Percentiles rank a stretch among this genome's conserved stretches.
Conservation (phyloP, 208 protist genomes). For the Acanthamoeba royreba region DNA sequence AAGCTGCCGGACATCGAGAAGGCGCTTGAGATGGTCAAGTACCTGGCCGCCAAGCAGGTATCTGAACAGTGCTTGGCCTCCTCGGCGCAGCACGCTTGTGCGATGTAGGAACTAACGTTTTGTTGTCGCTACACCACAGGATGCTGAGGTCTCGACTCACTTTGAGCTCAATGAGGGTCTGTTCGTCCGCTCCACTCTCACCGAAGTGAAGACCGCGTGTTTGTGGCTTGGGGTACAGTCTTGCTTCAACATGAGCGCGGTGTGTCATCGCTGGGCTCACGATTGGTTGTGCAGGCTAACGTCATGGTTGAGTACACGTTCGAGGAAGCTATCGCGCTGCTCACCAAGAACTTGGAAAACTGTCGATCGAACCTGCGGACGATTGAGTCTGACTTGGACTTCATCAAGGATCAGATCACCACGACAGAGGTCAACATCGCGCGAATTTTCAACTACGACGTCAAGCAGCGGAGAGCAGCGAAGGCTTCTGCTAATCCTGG, state of each 20-base stretch:
- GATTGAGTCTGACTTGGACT: slow-evolving; percentile 92
- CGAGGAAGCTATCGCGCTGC: slow-evolving; percentile 90
- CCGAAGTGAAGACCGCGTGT: slow-evolving; percentile 7
- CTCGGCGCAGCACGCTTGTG: not conserved
- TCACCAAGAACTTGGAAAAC: slow-evolving; percentile 87
- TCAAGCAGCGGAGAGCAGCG: slow-evolving; percentile 41
- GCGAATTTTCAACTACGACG: slow-evolving; percentile 25
- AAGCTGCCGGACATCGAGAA: slow-evolving; percentile 92
- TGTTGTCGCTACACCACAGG: no score
- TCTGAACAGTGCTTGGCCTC: not conserved
- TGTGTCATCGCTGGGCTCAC: not conserved
- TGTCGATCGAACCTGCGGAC: slow-evolving; percentile 83
- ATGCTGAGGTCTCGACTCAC: slow-evolving; percentile 78
- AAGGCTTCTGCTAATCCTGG: no score
- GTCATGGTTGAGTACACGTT: slow-evolving; percentile 96
- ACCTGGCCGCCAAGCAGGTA: slow-evolving; percentile 77
- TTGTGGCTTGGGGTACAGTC: slow-evolving; percentile 38
- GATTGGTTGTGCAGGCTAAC: slow-evolving; percentile 88
- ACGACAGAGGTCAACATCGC: slow-evolving; percentile 89
- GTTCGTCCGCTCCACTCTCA: slow-evolving; percentile 85
- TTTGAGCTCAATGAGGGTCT: slow-evolving; percentile 88
- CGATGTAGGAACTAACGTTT: not conserved
- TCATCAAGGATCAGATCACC: slow-evolving; percentile 93
- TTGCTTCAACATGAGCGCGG: not conserved
- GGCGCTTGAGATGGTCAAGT: slow-evolving; percentile 86